Conservation (phyloP, 345 rosid genomes). For the Gossypium longicalyx region DNA sequence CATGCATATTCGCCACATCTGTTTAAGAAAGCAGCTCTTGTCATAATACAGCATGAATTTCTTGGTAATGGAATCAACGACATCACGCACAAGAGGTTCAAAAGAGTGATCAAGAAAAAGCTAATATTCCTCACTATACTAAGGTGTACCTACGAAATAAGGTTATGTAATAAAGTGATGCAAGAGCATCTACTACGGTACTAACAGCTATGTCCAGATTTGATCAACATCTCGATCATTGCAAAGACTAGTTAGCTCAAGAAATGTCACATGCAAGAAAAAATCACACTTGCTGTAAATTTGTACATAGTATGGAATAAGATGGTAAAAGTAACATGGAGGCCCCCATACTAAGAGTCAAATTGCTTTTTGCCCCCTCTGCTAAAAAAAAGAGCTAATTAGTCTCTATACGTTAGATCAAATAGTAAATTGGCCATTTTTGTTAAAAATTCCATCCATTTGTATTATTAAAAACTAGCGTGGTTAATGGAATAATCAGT, state of each 20-base stretch:
- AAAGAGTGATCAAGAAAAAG: neutral
- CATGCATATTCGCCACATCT: constrained; percentile 60
- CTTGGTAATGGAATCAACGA: neutral
- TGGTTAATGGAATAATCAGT: no score
- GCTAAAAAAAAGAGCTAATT: no score
- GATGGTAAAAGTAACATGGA: no score
- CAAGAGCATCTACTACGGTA: no score
- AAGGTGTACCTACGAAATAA: neutral
- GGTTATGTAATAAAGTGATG: neutral
- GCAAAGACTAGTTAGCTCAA: neutral
- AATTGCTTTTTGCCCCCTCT: no score
- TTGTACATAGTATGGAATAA: neutral
- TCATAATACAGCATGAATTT: constrained; percentile 5
- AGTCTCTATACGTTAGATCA: no score
- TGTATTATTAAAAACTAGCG: no score
- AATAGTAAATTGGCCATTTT: no score
- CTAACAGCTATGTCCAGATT: neutral
- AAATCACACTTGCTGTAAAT: neutral
- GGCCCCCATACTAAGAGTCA: no score
- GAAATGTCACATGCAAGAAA: neutral
- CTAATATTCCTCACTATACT: neutral
- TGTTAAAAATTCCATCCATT: no score
- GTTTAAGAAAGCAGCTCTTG: constrained; percentile 17
- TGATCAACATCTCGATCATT: neutral
- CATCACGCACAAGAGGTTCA: neutral